A percentile compares a stretch with the other conserved stretches of the same genome.
These are phyloP conservation scores for Citrullus mucosospermus DNA, from an alignment of 306 rosid genomes.

Conservation along the genomic window DNA sequence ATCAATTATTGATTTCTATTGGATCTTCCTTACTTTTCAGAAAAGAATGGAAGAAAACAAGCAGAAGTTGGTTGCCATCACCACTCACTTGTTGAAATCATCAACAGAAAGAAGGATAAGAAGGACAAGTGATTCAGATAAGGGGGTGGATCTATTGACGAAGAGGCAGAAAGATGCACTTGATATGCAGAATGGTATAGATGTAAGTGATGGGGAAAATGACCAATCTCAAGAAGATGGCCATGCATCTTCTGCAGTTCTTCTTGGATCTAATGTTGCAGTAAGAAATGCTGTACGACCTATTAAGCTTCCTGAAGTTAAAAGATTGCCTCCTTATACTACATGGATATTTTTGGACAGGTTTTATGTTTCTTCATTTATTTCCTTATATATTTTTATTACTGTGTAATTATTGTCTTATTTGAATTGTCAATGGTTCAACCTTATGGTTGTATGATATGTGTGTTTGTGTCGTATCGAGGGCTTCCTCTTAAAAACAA, in stretches of 20 bases:
- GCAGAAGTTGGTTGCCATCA: constrained; percentile 49
- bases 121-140: constrained; percentile 16
- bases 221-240: constrained; percentile 60
- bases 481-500: no score
- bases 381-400: constrained; percentile 7
- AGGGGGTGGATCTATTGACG: constrained; percentile 45
- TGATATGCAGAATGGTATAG: constrained; percentile 71
- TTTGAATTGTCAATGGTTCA: not conserved
- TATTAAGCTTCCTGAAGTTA: constrained; percentile 66
- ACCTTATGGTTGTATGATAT: not conserved
- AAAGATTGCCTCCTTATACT: constrained; percentile 88
- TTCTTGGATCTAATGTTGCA: constrained; percentile 83
- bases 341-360: constrained; percentile 98
- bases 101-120: constrained; percentile 45
- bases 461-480: not conserved
- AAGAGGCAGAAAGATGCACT: constrained; percentile 81
- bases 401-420: not conserved
- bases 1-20: not conserved
- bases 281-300: constrained; percentile 92
- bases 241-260: constrained; percentile 82
- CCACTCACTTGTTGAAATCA: constrained; percentile 38
- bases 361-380: constrained; percentile 21
- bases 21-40: constrained; percentile 29
- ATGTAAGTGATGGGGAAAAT: constrained; percentile 40
- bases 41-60: constrained; percentile 71